Conservation (phyloP, 1,284 basidiomycete species). For the Microbotryum violaceum region DNA sequence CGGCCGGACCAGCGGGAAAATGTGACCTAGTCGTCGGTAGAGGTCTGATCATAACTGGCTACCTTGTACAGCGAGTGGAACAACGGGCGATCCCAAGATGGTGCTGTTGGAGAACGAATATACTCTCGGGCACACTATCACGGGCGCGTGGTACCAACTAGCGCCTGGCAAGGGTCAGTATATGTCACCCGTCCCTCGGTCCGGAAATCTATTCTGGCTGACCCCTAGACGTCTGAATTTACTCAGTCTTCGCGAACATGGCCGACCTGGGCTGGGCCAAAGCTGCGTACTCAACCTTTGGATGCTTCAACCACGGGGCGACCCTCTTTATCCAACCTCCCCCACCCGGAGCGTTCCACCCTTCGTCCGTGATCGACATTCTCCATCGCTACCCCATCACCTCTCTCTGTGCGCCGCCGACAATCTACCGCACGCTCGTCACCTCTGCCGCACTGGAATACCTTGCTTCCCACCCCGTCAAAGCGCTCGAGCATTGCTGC, state of each 20-base stretch:
- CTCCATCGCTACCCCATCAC: slow-evolving; percentile 24
- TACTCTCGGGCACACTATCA: slow-evolving; percentile 16
- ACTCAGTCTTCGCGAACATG: slow-evolving; percentile 20
- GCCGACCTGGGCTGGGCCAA: slow-evolving; percentile 32
- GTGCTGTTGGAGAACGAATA: slow-evolving; percentile 17
- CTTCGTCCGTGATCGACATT: slow-evolving; percentile 14
- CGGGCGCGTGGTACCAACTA: slow-evolving; percentile 21
- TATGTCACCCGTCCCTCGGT: not conserved
- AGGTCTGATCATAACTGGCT: not conserved
- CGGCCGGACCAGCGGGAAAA: not conserved
- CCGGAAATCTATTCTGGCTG: not conserved
- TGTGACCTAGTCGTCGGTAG: too few relatives aligned
- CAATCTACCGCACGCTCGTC: slow-evolving; percentile 26
- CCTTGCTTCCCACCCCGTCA: slow-evolving; percentile 5
- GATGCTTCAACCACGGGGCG: slow-evolving; percentile 22
- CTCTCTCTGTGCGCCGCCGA: slow-evolving; percentile 28
- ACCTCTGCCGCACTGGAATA: slow-evolving; percentile 5
- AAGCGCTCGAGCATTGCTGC: slow-evolving; percentile 17
- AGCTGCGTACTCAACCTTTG: slow-evolving; percentile 17
- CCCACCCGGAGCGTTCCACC: slow-evolving; percentile 20
- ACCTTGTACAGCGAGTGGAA: slow-evolving; percentile 9
- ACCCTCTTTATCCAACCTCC: slow-evolving; percentile 30
- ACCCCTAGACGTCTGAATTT: too few relatives aligned
- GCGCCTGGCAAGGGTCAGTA: slow-evolving; percentile 7
- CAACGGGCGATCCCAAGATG: slow-evolving; percentile 24